These are phyloP conservation scores for Iris pallida DNA, from an alignment of 116 monocot genomes.

Conservation along the genomic window DNA sequence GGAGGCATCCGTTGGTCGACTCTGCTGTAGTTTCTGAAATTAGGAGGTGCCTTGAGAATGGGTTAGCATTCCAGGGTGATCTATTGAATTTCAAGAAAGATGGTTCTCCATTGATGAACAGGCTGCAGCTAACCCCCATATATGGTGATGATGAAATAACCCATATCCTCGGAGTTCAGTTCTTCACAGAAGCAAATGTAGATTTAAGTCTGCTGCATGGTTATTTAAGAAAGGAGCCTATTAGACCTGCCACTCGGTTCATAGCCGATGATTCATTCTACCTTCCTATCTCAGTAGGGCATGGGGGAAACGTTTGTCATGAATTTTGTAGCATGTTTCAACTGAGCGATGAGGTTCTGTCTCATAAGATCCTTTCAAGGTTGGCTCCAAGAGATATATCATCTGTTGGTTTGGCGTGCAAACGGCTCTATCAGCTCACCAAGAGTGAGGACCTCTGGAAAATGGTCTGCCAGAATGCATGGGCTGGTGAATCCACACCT, in stretches of 20 bases:
- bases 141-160: slow-evolving; percentile 56
- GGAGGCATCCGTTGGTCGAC: slow-evolving; percentile 58
- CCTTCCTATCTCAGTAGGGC: slow-evolving; percentile 18
- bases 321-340: slow-evolving; percentile 46
- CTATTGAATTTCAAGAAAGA: slow-evolving; percentile 54
- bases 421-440: slow-evolving; percentile 16
- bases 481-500: slow-evolving; percentile 28
- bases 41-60: slow-evolving; percentile 43
- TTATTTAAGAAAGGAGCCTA: slow-evolving; percentile 26
- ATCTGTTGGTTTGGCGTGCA: slow-evolving; percentile 30
- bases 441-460: slow-evolving; percentile 36
- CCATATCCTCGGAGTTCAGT: slow-evolving; percentile 49
- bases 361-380: slow-evolving; percentile 32
- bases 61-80: slow-evolving; percentile 46
- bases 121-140: slow-evolving; percentile 42
- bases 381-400: slow-evolving; percentile 38
- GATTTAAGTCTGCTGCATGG: slow-evolving; percentile 33
- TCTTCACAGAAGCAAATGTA: slow-evolving; percentile 43
- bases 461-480: slow-evolving; percentile 45
- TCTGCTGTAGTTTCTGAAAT: slow-evolving; percentile 46
- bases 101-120: slow-evolving; percentile 52
- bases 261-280: slow-evolving; percentile 9
- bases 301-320: slow-evolving; percentile 26
- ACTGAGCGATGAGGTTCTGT: slow-evolving; percentile 36
- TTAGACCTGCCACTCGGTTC: slow-evolving; percentile 9